Evolutionary conservation across 441 rosid genomes (phyloP).

Genomic region (Metrosideros polymorpha): DNA sequence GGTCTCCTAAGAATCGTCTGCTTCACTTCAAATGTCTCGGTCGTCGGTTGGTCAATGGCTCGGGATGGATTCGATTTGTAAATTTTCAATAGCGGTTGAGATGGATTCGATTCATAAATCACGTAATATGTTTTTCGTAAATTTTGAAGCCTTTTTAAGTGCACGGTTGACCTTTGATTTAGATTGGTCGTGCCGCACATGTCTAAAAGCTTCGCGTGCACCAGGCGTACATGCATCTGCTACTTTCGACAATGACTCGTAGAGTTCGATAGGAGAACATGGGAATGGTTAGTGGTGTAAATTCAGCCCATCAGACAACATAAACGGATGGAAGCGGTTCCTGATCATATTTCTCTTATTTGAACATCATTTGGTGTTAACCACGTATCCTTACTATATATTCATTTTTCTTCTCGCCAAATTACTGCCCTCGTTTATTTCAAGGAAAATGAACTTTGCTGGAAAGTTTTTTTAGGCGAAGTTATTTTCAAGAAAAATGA

Average conservation of each 20-base stretch:
- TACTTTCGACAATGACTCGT: neutral
- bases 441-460: neutral
- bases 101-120: neutral
- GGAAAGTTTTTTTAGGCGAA: neutral
- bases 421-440: neutral
- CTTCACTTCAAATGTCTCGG: neutral
- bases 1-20: too few relatives aligned
- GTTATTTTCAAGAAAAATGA: neutral
- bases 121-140: rapidly evolving
- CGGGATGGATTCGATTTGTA: too few relatives aligned
- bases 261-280: neutral
- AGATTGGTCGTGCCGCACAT: neutral
- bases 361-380: neutral
- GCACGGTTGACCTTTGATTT: neutral
- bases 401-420: neutral
- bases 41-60: neutral
- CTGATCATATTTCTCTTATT: neutral
- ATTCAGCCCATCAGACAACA: too few relatives aligned
- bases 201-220: neutral
- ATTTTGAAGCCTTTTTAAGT: neutral
- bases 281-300: too few relatives aligned
- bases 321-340: too few relatives aligned
- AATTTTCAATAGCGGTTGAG: too few relatives aligned
- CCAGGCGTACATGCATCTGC: neutral
- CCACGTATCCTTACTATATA: neutral